These are phyloP conservation scores for Cystobasidium tubakii DNA, from an alignment of 768 basidiomycete genomes.

Conservation along the genomic window DNA sequence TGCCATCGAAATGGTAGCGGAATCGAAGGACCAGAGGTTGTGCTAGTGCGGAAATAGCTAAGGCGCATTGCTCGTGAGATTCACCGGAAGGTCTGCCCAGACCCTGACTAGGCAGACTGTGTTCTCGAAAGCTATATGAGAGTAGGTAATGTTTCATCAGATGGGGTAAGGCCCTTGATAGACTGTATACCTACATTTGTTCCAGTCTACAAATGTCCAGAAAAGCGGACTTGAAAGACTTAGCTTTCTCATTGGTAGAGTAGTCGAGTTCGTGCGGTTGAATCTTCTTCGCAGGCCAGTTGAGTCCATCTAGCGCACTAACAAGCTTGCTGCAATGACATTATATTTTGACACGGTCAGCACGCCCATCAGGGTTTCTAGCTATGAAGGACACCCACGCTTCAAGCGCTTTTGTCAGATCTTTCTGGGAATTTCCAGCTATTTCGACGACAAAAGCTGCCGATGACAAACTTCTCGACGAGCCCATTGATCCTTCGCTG, in stretches of 20 bases:
- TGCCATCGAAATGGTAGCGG: conserved; percentile 88
- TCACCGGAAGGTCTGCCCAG: neutral
- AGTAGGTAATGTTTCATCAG: neutral
- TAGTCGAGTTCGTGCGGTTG: conserved; percentile 55
- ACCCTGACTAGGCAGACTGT: neutral
- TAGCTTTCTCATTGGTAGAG: conserved; percentile 52
- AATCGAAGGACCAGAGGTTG: conserved; percentile 79
- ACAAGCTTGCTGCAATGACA: conserved; percentile 57
- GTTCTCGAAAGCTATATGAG: neutral
- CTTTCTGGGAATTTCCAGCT: conserved; percentile 67
- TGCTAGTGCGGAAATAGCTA: conserved; percentile 76
- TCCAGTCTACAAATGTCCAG: conserved; percentile 71
- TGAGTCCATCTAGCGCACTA: conserved; percentile 62
- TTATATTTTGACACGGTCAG: neutral
- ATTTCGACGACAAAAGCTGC: conserved; percentile 51
- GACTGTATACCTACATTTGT: conserved; percentile 58
- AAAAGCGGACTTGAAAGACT: conserved; percentile 70
- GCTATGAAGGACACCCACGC: conserved; percentile 53
- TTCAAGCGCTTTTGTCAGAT: conserved; percentile 63
- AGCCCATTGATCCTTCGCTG: conserved; percentile 2
- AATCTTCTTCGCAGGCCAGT: conserved; percentile 71
- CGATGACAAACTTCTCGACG: neutral
- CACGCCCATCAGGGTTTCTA: too few relatives aligned
- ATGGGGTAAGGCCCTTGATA: neutral
- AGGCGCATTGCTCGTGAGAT: conserved; percentile 55